Percentiles rank a stretch among this genome's conserved stretches.
phyloP scores from a whole-genome alignment of 1,284 basidiomycete genomes.

The Sphaerobolus stellatus region DNA sequence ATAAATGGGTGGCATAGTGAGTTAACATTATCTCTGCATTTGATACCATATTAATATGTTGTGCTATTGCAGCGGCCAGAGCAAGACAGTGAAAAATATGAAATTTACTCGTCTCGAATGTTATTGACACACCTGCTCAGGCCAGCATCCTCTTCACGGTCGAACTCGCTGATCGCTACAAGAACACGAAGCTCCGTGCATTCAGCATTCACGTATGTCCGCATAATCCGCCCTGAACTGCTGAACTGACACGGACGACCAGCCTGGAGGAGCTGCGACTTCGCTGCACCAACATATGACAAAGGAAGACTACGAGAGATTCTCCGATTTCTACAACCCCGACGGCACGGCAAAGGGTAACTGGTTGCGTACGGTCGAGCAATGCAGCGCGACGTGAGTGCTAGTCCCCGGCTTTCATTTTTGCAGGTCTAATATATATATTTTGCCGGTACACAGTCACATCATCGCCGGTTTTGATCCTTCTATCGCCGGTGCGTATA shows the following conservation, averaged over 20 bases:
- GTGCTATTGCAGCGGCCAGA: neutral
- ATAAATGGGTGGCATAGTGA: constrained; percentile 10
- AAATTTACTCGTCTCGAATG: neutral
- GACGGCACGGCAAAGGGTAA: neutral
- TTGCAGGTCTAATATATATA: neutral
- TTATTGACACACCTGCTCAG: neutral
- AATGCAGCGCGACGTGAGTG: neutral
- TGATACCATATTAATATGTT: neutral
- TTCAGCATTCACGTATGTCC: neutral
- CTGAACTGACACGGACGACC: neutral
- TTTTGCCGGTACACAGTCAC: neutral
- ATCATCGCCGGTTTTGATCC: neutral
- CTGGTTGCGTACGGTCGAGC: neutral
- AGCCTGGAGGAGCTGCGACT: neutral
- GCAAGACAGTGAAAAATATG: neutral
- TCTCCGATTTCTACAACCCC: neutral
- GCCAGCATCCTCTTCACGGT: constrained; percentile 16
- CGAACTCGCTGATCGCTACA: constrained; percentile 11
- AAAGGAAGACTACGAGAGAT: neutral
- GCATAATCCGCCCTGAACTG: neutral
- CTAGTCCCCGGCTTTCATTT: neutral
- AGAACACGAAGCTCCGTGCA: neutral
- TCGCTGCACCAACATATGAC: neutral
- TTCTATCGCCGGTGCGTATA: neutral
- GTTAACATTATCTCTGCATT: neutral